Percentiles rank a stretch among this genome's conserved stretches.
phyloP scores from a whole-genome alignment of 495 filamentous ascomycete species.

The Pseudevernia furfuracea region DNA sequence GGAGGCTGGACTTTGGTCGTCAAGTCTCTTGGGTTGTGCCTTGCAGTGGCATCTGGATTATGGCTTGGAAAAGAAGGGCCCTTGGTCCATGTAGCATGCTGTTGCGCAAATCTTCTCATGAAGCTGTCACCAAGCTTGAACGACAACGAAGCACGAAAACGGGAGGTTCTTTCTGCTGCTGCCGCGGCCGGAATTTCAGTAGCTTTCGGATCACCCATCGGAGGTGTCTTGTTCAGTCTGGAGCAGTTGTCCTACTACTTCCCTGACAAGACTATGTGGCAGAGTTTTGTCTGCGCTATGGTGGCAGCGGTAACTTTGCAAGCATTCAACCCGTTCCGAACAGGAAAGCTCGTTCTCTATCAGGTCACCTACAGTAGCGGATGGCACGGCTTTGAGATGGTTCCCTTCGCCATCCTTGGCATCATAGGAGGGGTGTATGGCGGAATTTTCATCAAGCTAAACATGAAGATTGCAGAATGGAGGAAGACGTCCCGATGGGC shows the following conservation, averaged over 20 bases:
- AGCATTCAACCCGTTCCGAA: constrained; percentile 88
- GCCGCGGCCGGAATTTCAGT: constrained; percentile 94
- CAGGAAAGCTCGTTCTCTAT: constrained; percentile 92
- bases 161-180: constrained; percentile 90
- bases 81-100: constrained; percentile 94
- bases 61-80: constrained; percentile 99
- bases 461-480: constrained; percentile 81
- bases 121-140: constrained; percentile 78
- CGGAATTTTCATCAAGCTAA: constrained; percentile 87
- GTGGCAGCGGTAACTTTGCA: constrained; percentile 89
- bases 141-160: constrained; percentile 90
- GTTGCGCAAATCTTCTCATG: constrained; percentile 93
- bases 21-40: constrained; percentile 86
- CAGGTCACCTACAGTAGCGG: constrained; percentile 88
- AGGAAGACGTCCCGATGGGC: constrained; percentile 55
- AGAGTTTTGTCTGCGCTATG: constrained; percentile 98
- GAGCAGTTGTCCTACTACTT: constrained; percentile 99
- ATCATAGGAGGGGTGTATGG: constrained; percentile 89
- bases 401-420: constrained; percentile 81
- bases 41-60: constrained; percentile 89
- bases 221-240: constrained; percentile 84
- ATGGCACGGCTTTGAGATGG: constrained; percentile 92
- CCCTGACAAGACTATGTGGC: constrained; percentile 99
- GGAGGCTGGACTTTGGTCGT: constrained; percentile 87
- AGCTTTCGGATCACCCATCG: constrained; percentile 94